A percentile compares a stretch with the other conserved stretches of the same genome.
Conservation (phyloP, 1,284 basidiomycete genomes). For the Gymnopus androsaceus region DNA sequence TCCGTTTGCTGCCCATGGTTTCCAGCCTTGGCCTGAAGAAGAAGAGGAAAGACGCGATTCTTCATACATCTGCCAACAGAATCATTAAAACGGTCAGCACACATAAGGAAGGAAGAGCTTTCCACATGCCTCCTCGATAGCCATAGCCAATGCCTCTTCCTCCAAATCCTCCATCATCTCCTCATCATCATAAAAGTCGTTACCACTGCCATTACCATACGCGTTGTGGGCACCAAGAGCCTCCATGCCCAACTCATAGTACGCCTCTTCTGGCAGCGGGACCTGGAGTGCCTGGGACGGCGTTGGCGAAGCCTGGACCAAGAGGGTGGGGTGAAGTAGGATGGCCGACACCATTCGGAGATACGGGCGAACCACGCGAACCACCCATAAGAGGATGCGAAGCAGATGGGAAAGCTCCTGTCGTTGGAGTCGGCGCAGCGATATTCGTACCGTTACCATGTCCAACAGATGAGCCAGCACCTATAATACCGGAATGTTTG, state of each 20-base stretch:
- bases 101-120: not conserved
- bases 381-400: slow-evolving; percentile 1
- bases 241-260: slow-evolving; percentile 10
- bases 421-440: not conserved
- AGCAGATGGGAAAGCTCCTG: not conserved
- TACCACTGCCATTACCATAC: not conserved
- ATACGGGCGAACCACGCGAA: too few species aligned
- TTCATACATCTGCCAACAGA: slow-evolving; percentile 7
- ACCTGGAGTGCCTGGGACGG: not conserved
- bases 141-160: slow-evolving; percentile 15
- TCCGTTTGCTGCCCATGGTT: slow-evolving; percentile 68
- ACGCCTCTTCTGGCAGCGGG: slow-evolving; percentile 10
- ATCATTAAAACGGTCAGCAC: not conserved
- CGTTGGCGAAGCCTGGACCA: slow-evolving; percentile 7
- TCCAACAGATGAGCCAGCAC: not conserved
- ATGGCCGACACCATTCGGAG: too few species aligned
- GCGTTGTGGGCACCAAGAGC: not conserved
- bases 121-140: slow-evolving; percentile 15
- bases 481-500: too few species aligned
- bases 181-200: too few species aligned
- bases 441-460: not conserved
- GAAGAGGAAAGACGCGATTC: not conserved
- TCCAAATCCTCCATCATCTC: slow-evolving; percentile 13
- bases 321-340: too few species aligned
- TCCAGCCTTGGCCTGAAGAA: slow-evolving; percentile 3